Evolutionary conservation across 352 stramenopile species (phyloP).

Genomic region (Globisporangium cylindrosporum): DNA sequence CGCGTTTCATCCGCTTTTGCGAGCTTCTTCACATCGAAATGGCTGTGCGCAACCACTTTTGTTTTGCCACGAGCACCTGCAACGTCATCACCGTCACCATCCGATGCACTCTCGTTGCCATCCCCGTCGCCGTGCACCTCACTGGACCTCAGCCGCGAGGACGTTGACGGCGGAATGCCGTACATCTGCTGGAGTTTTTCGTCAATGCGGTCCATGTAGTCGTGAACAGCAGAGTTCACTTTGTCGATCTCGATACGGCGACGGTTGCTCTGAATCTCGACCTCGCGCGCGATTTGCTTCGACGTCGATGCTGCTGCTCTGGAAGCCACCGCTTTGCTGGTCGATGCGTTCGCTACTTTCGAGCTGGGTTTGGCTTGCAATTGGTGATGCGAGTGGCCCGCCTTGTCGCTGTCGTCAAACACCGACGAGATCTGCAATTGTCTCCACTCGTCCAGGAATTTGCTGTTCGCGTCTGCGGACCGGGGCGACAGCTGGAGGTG

Average conservation of each 20-base stretch:
- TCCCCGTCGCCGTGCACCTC: neutral
- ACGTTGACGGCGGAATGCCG: constrained; percentile 52
- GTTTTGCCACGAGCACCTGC: neutral
- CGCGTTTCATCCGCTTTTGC: constrained; percentile 11
- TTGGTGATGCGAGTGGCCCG: neutral
- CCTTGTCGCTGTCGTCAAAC: constrained; percentile 9
- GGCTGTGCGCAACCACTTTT: neutral
- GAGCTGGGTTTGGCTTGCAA: neutral
- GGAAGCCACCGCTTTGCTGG: neutral
- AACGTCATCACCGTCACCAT: neutral
- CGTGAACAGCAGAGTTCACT: constrained; percentile 63
- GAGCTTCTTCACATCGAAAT: neutral
- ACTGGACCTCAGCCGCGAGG: constrained; percentile 1
- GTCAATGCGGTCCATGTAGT: constrained; percentile 84
- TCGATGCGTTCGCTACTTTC: neutral
- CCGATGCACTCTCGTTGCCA: neutral
- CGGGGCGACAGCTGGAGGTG: constrained; percentile 4
- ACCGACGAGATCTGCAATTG: constrained; percentile 10
- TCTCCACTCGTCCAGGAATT: constrained; percentile 18
- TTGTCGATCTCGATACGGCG: constrained; percentile 59
- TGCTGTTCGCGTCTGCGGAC: constrained; percentile 9
- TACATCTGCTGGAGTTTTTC: constrained; percentile 81
- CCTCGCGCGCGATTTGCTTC: constrained; percentile 8
- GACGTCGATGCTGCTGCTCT: constrained; percentile 1
- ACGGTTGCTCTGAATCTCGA: constrained; percentile 22